Base-by-base conservation (phyloP, 2,329 filamentous ascomycete species). In the Penicillium thymicola region DNA sequence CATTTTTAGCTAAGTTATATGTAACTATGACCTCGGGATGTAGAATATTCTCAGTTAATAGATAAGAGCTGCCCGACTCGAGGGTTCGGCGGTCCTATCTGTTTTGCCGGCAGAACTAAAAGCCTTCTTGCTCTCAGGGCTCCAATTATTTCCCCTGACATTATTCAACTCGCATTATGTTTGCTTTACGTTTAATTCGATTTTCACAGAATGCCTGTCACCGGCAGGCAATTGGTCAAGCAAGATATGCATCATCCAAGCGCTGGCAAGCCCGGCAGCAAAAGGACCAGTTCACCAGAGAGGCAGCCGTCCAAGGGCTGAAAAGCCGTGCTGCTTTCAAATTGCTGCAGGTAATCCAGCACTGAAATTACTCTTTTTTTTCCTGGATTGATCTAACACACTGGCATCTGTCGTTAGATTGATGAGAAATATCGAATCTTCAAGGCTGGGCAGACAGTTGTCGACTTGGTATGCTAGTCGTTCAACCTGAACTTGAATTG, bases 251-350 rank as follows among this genome's bases (percentile, higher is more conserved):
- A 0, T 92, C 90, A 2, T 90, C 87, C 1, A 89, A 84, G 49
- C 80, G 86, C 73, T 99, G 94, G 94, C 90, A 91, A 72, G 81
- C 82, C 51, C 87, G 94, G 21, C 92, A 97, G 70, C 79, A 79
- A 38, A 82, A 76, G 40, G 94, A 99, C 76, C 76, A 75, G 18
- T 96, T 86, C 71, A 84, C 88, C 0, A 84, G 84, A 54, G 85
- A 89, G 65, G 92, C 94, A 44, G 89, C 86, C 68, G 85, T 95
- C 2, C 82, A 89, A 63, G 88, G 88, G 0, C 77, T 97, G 56
- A 97, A 93, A 75, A 95, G 91, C 67, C 85, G 94, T 60, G 94
- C 94, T 27, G 94, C 92, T 0, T 97, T 94, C 74, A 99, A 99
- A 75, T 79, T 99, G 10, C 76, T 97, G 18, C 89, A 97, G 80